Evolutionary conservation across 2,329 filamentous ascomycete species (phyloP).

Genomic region (Cladophialophora chaetospira): DNA sequence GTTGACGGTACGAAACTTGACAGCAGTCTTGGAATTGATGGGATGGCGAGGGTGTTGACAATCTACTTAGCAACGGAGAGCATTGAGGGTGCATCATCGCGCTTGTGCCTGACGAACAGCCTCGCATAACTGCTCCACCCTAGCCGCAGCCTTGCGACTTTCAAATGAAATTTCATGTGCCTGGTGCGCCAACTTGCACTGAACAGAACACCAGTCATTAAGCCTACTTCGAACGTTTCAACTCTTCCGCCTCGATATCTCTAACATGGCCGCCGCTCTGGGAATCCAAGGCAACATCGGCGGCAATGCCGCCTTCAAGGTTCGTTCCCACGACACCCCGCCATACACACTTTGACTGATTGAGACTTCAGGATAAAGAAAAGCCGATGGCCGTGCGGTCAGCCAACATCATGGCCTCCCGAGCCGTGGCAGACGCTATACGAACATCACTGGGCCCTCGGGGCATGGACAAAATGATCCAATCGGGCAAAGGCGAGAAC

Average conservation of each 20-base stretch:
- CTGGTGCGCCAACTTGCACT: constrained; percentile 5
- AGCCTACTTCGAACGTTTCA: neutral
- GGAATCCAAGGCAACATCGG: constrained; percentile 51
- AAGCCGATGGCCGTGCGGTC: constrained; percentile 97
- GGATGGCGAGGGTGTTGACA: constrained; percentile 19
- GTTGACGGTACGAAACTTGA: neutral
- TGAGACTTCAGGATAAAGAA: constrained; percentile 71
- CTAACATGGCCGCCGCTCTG: constrained; percentile 55
- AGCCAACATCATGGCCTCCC: constrained; percentile 93
- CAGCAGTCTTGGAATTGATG: constrained; percentile 10
- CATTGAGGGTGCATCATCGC: neutral
- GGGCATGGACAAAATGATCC: constrained; percentile 99
- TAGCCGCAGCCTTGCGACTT: constrained; percentile 8
- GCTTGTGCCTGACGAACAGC: too few relatives aligned
- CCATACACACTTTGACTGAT: constrained; percentile 38
- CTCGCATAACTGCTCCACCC: neutral
- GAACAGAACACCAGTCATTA: neutral
- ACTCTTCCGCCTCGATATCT: constrained; percentile 23
- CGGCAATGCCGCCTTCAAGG: constrained; percentile 69
- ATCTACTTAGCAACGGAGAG: neutral
- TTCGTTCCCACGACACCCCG: constrained; percentile 39
- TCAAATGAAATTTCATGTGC: constrained; percentile 16
- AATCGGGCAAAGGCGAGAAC: constrained; percentile 92
- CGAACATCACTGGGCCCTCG: constrained; percentile 93
- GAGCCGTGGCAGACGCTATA: constrained; percentile 98